phyloP scores from a whole-genome alignment of 768 basidiomycete species.

The Termitomyces sp. region DNA sequence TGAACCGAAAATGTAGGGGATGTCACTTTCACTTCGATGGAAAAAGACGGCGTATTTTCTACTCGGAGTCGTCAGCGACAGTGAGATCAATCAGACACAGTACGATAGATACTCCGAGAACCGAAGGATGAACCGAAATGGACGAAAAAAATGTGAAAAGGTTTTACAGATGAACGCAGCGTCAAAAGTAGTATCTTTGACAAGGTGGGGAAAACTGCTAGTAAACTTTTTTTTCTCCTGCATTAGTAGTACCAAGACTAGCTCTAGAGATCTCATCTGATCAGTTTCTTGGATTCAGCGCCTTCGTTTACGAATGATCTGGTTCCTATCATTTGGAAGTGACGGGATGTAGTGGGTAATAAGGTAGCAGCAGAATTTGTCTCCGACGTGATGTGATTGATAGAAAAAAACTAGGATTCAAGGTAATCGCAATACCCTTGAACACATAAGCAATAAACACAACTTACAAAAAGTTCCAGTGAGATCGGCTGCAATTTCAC shows the following conservation, averaged over 20 bases:
- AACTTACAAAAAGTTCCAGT: neutral
- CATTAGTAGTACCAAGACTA: neutral
- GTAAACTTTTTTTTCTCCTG: neutral
- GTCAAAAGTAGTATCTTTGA: neutral
- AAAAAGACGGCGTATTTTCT: neutral
- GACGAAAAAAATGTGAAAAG: neutral
- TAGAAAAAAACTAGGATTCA: neutral
- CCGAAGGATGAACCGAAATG: too few relatives aligned
- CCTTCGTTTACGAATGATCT: neutral
- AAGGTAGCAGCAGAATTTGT: neutral
- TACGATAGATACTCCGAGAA: neutral
- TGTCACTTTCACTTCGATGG: neutral
- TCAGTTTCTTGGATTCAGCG: neutral
- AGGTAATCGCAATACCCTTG: neutral
- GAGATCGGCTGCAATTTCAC: neutral
- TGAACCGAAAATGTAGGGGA: neutral
- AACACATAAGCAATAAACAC: too few relatives aligned
- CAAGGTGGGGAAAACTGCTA: neutral
- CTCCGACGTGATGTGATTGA: too few relatives aligned
- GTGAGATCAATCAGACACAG: neutral
- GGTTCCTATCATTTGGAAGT: neutral
- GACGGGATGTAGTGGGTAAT: neutral
- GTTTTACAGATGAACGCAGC: neutral
- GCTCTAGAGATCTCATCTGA: neutral
- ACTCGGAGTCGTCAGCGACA: neutral